Evolutionary conservation across 148 eudicot genomes (phyloP).

Genomic region (Polygonum aviculare): DNA sequence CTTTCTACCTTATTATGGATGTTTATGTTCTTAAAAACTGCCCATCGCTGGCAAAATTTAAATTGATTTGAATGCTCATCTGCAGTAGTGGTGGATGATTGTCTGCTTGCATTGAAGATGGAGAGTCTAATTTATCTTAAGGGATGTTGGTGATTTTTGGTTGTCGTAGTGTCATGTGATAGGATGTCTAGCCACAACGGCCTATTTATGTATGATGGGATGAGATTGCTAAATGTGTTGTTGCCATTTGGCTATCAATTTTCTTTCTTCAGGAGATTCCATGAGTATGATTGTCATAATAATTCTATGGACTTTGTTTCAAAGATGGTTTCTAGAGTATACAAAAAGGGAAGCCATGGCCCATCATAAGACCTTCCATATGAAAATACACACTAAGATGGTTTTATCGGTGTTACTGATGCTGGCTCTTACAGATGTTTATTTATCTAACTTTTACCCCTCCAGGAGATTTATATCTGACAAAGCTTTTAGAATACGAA

Average conservation of each 20-base stretch:
- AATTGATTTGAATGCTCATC: neutral
- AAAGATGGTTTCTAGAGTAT: neutral
- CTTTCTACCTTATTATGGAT: neutral
- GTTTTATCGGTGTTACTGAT: neutral
- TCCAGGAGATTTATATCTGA: neutral
- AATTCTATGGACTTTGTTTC: neutral
- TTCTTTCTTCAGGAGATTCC: neutral
- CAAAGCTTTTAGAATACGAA: neutral
- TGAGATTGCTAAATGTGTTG: neutral
- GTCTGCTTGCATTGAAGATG: neutral
- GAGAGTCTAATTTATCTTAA: neutral
- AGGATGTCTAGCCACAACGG: neutral
- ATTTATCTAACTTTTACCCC: neutral
- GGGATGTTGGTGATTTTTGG: neutral
- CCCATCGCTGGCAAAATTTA: neutral
- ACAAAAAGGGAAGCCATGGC: neutral
- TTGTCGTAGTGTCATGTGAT: neutral
- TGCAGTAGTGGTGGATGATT: neutral
- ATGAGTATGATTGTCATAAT: neutral
- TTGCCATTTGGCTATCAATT: neutral
- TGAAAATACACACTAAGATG: neutral
- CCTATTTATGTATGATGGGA: neutral
- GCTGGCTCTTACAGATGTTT: neutral
- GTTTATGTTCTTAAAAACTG: neutral
- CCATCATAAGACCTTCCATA: neutral